Evolutionary conservation across 441 rosid species (phyloP).

Genomic region (Pelargonium citronellum): DNA sequence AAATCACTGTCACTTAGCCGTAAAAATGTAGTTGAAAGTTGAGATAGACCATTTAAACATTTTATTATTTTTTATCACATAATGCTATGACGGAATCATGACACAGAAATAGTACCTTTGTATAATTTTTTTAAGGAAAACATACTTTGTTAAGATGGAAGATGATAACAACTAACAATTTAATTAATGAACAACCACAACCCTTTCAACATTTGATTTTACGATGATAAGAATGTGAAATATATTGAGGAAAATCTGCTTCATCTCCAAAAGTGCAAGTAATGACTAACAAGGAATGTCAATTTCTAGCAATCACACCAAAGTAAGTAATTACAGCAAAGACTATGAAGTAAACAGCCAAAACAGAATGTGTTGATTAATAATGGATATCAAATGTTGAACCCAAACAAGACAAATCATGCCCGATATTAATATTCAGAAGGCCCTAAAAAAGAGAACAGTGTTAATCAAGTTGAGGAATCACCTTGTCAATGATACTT

Average conservation of each 20-base stretch:
- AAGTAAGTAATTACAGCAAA: not conserved
- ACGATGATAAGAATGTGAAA: not conserved
- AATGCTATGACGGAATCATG: no score
- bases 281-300: no score
- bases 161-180: not conserved
- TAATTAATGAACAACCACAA: not conserved
- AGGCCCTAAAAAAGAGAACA: not conserved
- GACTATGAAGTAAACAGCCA: not conserved
- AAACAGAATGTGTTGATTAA: not conserved
- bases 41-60: no score
- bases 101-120: not conserved
- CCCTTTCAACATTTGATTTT: not conserved
- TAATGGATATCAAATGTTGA: not conserved
- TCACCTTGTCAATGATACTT: conserved; percentile 85
- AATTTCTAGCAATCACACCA: no score
- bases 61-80: no score
- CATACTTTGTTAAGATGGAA: not conserved
- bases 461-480: conserved; percentile 8
- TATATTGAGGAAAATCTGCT: not conserved
- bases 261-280: not conserved
- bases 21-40: no score
- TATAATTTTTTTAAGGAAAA: not conserved
- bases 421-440: not conserved
- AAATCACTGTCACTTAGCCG: no score
- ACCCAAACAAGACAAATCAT: not conserved